Base-by-base conservation (phyloP, 2,329 filamentous ascomycete species). In the Aspergillaceae sp. region DNA sequence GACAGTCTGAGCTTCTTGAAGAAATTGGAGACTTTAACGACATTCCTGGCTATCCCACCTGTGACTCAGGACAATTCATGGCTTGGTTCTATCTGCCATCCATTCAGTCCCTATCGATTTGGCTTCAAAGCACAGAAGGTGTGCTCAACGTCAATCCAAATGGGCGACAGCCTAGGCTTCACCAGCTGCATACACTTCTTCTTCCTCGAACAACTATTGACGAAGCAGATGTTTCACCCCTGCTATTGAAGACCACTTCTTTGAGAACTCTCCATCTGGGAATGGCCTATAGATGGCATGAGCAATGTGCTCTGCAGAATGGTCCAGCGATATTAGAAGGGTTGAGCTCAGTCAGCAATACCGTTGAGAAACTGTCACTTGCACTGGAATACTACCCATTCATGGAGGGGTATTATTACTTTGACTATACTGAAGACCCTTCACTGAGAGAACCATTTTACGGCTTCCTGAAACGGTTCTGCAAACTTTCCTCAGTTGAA, bases 341-440 rank as follows among this genome's bases (percentile, higher is more conserved):
- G 10, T 9, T 43, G 26, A 11, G 28, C 3, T 28, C 35, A 10
- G 10, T 43, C 9, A 38, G 35, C 26, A 29, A 29, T 7, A 40
- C 45, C 3, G 9, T 40, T 7, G 35, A 42, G 26, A 43, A 40
- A 6, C 29, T 47, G 27, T 47, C 45, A 11, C 8, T 47, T 5
- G 41, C 33, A n/a, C 26, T 43, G n/a, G 35, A 43, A 35, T 47
- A 43, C 9, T 47, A 47, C 8, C 41, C 45, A 32, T 40, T 11
- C 26, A 47, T 9, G 4, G 7, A 32, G 4, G 45, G 45, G 4
- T 19, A 47, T 4, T 42, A 37, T 28, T 26, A 42, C 7, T 40
- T 37, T 19, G 29, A 43, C 5, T 7, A 6, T 29, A 30, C 10
- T 30, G 30, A 26, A 3, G 40, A 47, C 29, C 32, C 42, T 9